Percentiles rank a stretch among this genome's conserved stretches.
These are phyloP conservation scores for Ampelocalamus luodianensis DNA, from an alignment of 176 grass and related monocot species.

Conservation along the genomic window DNA sequence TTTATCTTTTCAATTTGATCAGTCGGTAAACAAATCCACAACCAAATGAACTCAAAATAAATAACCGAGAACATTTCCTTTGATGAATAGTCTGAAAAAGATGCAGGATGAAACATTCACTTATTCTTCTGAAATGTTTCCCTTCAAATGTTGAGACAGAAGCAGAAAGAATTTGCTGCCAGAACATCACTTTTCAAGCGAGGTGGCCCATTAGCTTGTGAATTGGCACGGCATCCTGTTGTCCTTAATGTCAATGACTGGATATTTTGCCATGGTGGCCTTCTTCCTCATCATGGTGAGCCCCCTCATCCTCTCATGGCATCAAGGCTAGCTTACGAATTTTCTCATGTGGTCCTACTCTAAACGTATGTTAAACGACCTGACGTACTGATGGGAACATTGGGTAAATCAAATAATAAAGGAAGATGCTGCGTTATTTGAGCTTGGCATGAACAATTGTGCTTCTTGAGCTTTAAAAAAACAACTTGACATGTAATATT, in stretches of 20 bases:
- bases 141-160: slow-evolving; percentile 71
- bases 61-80: neutral
- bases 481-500: neutral
- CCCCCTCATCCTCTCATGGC: neutral
- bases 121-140: slow-evolving; percentile 53
- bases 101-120: slow-evolving; percentile 4
- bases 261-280: slow-evolving; percentile 97
- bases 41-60: neutral
- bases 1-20: neutral
- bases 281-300: slow-evolving; percentile 96
- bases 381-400: neutral
- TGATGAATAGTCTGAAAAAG: neutral
- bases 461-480: neutral
- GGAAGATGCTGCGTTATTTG: neutral
- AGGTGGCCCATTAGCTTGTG: slow-evolving; percentile 72
- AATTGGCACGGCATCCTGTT: slow-evolving; percentile 81
- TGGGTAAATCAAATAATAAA: neutral
- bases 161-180: slow-evolving; percentile 68
- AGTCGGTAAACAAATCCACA: neutral
- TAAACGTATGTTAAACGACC: neutral
- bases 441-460: slow-evolving; percentile 1
- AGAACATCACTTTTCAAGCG: slow-evolving; percentile 82
- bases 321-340: neutral
- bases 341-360: neutral
- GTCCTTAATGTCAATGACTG: slow-evolving; percentile 84